Conservation (phyloP, 2,329 filamentous ascomycete genomes). For the Catunica adiposa region DNA sequence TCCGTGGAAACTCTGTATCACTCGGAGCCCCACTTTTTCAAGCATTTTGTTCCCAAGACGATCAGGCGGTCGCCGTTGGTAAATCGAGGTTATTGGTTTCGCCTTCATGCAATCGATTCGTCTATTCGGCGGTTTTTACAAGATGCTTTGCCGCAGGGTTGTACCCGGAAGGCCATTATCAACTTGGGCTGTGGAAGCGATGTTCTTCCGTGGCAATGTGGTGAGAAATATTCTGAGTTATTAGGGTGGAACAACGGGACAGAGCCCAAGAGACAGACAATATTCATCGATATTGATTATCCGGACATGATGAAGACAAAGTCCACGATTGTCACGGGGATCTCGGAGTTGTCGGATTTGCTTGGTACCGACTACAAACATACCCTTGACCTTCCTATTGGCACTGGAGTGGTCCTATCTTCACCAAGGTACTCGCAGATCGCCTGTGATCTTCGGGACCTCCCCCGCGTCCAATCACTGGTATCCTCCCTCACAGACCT, state of each 20-base stretch:
- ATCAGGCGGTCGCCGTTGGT: constrained; percentile 74
- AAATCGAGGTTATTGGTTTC: constrained; percentile 76
- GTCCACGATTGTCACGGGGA: constrained; percentile 46
- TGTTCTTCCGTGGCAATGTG: constrained; percentile 70
- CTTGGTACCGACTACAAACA: constrained; percentile 19
- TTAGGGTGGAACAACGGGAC: not conserved
- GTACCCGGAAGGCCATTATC: constrained; percentile 53
- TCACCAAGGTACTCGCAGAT: constrained; percentile 62
- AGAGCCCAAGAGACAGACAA: constrained; percentile 34
- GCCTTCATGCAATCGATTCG: constrained; percentile 67
- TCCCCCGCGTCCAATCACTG: constrained; percentile 40
- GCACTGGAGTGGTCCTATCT: constrained; percentile 37
- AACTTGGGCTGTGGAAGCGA: constrained; percentile 87
- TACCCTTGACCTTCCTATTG: constrained; percentile 5
- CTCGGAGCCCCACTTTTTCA: constrained; percentile 65
- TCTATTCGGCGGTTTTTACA: constrained; percentile 57
- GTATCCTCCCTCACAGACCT: constrained; percentile 43
- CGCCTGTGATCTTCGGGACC: constrained; percentile 63
- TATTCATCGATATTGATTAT: constrained; percentile 78
- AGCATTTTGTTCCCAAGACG: constrained; percentile 73
- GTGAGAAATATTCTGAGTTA: constrained; percentile 44
- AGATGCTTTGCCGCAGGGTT: constrained; percentile 6
- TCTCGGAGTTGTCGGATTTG: constrained; percentile 35
- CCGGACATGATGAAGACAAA: constrained; percentile 65
- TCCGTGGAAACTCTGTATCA: constrained; percentile 85